Percentiles rank a stretch among this genome's conserved stretches.
These are phyloP conservation scores for Angomonas ambiguus DNA, from an alignment of 208 protist species.

Conservation along the genomic window DNA sequence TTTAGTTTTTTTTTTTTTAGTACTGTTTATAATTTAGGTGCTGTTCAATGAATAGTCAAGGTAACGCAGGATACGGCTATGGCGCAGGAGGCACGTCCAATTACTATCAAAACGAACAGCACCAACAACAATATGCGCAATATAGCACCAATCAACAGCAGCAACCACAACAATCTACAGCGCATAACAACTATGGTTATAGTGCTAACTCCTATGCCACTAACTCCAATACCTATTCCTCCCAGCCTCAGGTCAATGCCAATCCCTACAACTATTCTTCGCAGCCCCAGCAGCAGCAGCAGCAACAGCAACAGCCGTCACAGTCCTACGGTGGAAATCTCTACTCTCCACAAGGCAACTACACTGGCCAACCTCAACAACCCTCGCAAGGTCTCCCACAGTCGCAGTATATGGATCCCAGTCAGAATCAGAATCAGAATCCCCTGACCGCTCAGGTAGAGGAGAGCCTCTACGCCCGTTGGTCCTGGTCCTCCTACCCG, in stretches of 20 bases:
- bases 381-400: too few species aligned
- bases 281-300: not conserved
- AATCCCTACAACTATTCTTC: too few species aligned
- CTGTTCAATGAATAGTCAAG: not conserved
- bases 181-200: slow-evolving; percentile 11
- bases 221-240: not conserved
- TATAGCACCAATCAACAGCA: slow-evolving; percentile 22
- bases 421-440: slow-evolving; percentile 24
- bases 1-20: not conserved
- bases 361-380: slow-evolving; percentile 8
- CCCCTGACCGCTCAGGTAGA: slow-evolving; percentile 13
- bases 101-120: not conserved
- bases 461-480: slow-evolving; percentile 51
- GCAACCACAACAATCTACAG: slow-evolving; percentile 17
- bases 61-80: slow-evolving; percentile 1
- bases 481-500: slow-evolving; percentile 96
- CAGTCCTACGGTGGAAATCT: too few species aligned
- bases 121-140: slow-evolving; percentile 14
- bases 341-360: too few species aligned
- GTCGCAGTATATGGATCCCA: slow-evolving; percentile 9
- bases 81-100: not conserved
- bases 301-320: not conserved
- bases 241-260: not conserved
- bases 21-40: slow-evolving; percentile 3
- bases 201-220: not conserved